Conservation (phyloP, 345 rosid species). For the Noccaea bulbosa region DNA sequence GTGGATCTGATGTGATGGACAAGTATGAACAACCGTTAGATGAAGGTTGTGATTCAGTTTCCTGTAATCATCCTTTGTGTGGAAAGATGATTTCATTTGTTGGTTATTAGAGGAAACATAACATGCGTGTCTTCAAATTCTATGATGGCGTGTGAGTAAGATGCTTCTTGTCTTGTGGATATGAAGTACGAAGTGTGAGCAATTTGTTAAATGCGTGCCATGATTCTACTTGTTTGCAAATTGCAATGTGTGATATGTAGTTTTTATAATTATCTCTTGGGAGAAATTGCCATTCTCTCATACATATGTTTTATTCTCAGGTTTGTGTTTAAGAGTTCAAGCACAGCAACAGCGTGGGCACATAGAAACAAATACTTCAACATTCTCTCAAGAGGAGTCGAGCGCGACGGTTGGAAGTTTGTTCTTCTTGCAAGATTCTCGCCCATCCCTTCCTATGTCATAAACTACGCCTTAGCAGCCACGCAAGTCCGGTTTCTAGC, state of each 20-base stretch:
- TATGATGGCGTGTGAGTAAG: background rate
- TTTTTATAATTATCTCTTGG: background rate
- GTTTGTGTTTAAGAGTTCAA: constrained; percentile 73
- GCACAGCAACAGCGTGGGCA: constrained; percentile 69
- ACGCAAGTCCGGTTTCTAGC: constrained; percentile 73
- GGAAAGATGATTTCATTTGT: constrained; percentile 4
- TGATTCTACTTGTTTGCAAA: background rate
- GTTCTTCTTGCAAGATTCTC: constrained; percentile 96
- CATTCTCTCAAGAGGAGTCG: constrained; percentile 79
- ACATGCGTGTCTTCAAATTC: background rate
- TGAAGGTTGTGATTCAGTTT: too few species aligned
- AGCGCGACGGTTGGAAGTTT: constrained; percentile 92
- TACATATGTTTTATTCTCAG: constrained; percentile 43
- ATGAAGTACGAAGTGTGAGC: background rate
- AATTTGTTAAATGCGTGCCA: background rate
- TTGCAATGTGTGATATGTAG: background rate
- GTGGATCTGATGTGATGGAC: too few species aligned
- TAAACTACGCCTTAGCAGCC: constrained; percentile 91
- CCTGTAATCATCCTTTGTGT: background rate
- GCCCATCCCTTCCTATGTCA: constrained; percentile 84
- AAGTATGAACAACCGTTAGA: too few species aligned
- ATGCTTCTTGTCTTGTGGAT: background rate
- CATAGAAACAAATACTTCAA: constrained; percentile 72
- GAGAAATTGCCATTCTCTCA: background rate
- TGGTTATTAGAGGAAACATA: background rate